Conservation (phyloP, 495 filamentous ascomycete species). For the Cetradonia linearis region DNA sequence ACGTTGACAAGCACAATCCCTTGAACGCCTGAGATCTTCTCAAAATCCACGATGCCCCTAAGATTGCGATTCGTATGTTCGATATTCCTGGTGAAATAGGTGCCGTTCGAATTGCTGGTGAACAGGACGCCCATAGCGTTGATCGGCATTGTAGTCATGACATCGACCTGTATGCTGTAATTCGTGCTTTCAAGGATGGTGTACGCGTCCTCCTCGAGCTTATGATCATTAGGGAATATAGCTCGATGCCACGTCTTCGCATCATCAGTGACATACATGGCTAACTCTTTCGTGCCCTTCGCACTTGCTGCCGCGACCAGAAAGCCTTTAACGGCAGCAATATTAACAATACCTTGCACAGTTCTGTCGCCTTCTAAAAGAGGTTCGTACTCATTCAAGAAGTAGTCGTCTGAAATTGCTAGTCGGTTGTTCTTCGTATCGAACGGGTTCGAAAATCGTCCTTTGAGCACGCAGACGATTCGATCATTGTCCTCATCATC, state of each 20-base stretch:
- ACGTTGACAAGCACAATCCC: constrained; percentile 89
- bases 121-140: constrained; percentile 76
- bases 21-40: constrained; percentile 80
- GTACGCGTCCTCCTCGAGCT: constrained; percentile 75
- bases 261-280: constrained; percentile 74
- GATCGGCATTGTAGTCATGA: constrained; percentile 53
- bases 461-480: constrained; percentile 68
- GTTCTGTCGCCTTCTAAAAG: constrained; percentile 60
- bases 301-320: constrained; percentile 74
- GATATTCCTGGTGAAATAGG: constrained; percentile 83
- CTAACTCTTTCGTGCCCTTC: constrained; percentile 74
- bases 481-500: constrained; percentile 49
- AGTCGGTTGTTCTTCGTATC: constrained; percentile 58
- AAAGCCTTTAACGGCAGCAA: constrained; percentile 73
- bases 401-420: constrained; percentile 69
- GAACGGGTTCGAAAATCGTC: constrained; percentile 45
- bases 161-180: constrained; percentile 94
- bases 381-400: constrained; percentile 54
- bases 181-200: constrained; percentile 91
- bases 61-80: constrained; percentile 78
- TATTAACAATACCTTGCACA: constrained; percentile 62
- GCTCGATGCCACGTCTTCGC: constrained; percentile 82
- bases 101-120: constrained; percentile 92
- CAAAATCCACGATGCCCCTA: constrained; percentile 74
- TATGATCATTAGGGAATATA: constrained; percentile 69